phyloP scores from a whole-genome alignment of 31 red algal genomes.

The Odonthalia washingtoniensis region DNA sequence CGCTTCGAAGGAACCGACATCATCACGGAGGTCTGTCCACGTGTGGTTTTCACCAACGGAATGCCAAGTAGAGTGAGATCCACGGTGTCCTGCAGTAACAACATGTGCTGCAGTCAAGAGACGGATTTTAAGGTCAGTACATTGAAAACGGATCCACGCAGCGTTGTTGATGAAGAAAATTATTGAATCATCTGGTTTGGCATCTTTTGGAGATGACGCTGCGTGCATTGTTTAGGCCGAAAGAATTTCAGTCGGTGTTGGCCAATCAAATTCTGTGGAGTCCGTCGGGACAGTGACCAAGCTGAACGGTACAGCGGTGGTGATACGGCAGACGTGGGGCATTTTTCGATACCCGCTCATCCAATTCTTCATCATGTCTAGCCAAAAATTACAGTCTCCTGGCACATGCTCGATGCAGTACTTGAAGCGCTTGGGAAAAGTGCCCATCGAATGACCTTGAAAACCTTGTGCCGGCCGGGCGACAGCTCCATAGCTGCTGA shows the following conservation, averaged over 20 bases:
- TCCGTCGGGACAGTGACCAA: slow-evolving; percentile 32
- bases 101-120: slow-evolving; percentile 41
- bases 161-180: slow-evolving; percentile 6
- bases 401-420: slow-evolving; percentile 45
- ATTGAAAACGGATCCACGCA: slow-evolving; percentile 14
- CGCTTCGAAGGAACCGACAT: slow-evolving; percentile 11
- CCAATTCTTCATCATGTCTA: slow-evolving; percentile 30
- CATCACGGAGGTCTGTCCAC: slow-evolving; percentile 36
- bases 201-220: neutral
- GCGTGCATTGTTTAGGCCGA: slow-evolving; percentile 1
- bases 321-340: slow-evolving; percentile 30
- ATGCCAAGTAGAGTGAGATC: slow-evolving; percentile 22
- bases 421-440: slow-evolving; percentile 31
- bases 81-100: slow-evolving; percentile 41
- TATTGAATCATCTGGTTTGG: neutral
- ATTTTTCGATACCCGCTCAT: slow-evolving; percentile 22
- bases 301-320: slow-evolving; percentile 25
- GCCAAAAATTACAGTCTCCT: slow-evolving; percentile 32
- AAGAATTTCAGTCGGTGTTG: slow-evolving; percentile 1
- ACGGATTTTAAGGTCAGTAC: slow-evolving; percentile 37
- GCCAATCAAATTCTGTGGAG: slow-evolving; percentile 41
- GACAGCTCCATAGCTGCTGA: slow-evolving; percentile 34
- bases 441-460: slow-evolving; percentile 47
- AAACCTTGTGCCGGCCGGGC: slow-evolving; percentile 34
- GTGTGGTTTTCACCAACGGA: slow-evolving; percentile 7